Evolutionary conservation across 2,329 filamentous ascomycete species (phyloP).

Genomic region (Tolypocladium ovalisporum): DNA sequence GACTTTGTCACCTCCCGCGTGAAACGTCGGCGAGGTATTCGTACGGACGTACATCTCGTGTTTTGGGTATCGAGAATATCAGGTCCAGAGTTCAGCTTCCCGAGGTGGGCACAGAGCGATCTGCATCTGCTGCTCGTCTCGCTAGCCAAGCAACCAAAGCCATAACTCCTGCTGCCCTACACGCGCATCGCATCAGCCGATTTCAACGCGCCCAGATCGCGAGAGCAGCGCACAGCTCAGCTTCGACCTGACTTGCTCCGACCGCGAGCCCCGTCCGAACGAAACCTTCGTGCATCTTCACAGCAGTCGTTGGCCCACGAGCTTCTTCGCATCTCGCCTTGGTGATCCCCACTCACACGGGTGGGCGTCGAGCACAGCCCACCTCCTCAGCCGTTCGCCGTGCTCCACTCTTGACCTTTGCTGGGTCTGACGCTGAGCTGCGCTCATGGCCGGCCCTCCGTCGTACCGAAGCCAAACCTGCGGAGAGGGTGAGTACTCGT

Average conservation of each 20-base stretch:
- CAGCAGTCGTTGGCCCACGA: not conserved
- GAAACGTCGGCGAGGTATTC: not conserved
- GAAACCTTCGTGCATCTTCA: not conserved
- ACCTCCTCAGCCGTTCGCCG: not conserved
- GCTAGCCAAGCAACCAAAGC: not conserved
- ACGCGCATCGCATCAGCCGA: not conserved
- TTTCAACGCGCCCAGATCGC: not conserved
- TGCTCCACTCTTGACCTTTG: not conserved
- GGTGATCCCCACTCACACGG: not conserved
- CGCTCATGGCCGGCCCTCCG: not conserved
- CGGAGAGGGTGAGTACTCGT: not conserved
- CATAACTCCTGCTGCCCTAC: not conserved
- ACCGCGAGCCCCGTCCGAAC: not conserved
- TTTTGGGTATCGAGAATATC: not conserved
- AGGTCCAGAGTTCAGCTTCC: not conserved
- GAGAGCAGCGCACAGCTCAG: not conserved
- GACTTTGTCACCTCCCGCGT: not conserved
- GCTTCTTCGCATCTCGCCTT: not conserved
- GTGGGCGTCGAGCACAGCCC: not conserved
- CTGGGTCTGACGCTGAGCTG: not conserved
- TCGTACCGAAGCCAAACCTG: not conserved
- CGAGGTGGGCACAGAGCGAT: not conserved
- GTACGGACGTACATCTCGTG: too few species aligned
- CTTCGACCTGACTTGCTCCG: not conserved
- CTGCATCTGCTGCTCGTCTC: not conserved